A percentile compares a stretch with the other conserved stretches of the same genome.
These are phyloP conservation scores for Jimgerdemannia lactiflua DNA, from an alignment of 192 early-diverging fungal genomes.

Conservation along the genomic window DNA sequence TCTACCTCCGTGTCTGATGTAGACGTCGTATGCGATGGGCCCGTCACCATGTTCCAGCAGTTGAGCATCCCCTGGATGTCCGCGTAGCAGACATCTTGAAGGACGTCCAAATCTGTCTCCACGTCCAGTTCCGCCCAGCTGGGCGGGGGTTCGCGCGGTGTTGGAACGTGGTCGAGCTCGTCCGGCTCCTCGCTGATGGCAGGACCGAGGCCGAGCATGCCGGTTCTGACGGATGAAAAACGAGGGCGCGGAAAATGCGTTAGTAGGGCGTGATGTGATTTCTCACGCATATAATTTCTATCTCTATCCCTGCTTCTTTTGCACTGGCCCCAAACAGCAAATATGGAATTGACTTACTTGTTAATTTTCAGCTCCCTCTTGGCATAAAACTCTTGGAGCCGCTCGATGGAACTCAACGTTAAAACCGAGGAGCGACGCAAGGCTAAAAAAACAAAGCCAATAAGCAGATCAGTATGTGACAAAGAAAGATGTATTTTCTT, in stretches of 20 bases:
- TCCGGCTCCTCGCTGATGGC: slow-evolving; percentile 37
- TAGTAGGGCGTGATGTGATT: too few relatives aligned
- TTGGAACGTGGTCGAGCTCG: slow-evolving; percentile 31
- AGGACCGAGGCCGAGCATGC: slow-evolving; percentile 25
- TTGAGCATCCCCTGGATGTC: slow-evolving; percentile 50
- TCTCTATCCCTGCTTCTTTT: not conserved
- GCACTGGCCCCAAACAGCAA: not conserved
- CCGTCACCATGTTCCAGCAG: slow-evolving; percentile 49
- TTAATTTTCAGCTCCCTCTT: slow-evolving; percentile 44
- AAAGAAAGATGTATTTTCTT: not conserved
- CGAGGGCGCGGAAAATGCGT: too few relatives aligned
- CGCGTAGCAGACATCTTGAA: slow-evolving; percentile 36
- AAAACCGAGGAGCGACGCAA: slow-evolving; percentile 43
- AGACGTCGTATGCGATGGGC: slow-evolving; percentile 20
- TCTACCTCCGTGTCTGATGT: not conserved
- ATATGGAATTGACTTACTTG: slow-evolving; percentile 30
- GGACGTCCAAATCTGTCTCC: slow-evolving; percentile 42
- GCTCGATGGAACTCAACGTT: slow-evolving; percentile 52
- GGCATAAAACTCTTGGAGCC: slow-evolving; percentile 54
- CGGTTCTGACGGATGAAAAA: slow-evolving; percentile 3
- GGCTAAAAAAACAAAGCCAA: slow-evolving; percentile 9
- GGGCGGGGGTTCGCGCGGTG: slow-evolving; percentile 40
- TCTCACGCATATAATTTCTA: not conserved
- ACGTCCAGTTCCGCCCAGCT: slow-evolving; percentile 36
- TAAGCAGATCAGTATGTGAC: not conserved